Evolutionary conservation across 192 early-diverging fungal species (phyloP), one percentile per base, ranked within the genome.

Genomic region (Spizellomyces sp.): DNA sequence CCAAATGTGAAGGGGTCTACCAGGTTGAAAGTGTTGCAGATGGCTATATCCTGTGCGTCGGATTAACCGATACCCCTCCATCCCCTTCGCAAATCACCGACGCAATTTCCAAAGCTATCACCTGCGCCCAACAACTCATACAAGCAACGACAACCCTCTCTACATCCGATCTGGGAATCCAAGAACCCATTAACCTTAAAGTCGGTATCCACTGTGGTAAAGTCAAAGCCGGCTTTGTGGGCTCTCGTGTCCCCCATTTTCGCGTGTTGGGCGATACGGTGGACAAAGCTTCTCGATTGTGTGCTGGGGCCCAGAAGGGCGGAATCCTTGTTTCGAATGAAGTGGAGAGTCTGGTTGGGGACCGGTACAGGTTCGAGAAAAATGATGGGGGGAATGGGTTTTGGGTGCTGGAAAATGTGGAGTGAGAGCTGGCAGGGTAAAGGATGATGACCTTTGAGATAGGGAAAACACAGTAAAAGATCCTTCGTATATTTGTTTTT

Each of bases 21-120:
- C 75, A 79, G 58, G 77, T 81, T 27, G 80, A 79, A 56, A 79
- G 64, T 4, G 57, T 77, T 47, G 80, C 77, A 19, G 79, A 81
- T 36, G 54, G 62, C 12, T 81, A 78, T 59, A 44, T 74, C 48
- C 42, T 81, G 44, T 77, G 48, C 46, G 79, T 75, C 5, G 80
- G 80, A 1, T 14, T 81, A 10, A 41, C 42, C 45, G 9, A 10
- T n/a, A 21, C 43, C 7, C 27, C 27, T 36, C 27, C 27, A 36
- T 36, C 27, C 27, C 27, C 27, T 36, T 19, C 8, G 19, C 73
- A 71, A 7, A 17, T 17, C 36, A 58, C 45, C 12, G 22, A 68
- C 42, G 78, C 73, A 58, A 71, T 65, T 9, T 10, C 47, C 14
- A 58, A 66, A 45, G 69, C 72, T 15, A 70, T 80, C 48, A 66